These are phyloP conservation scores for Aphanomyces astaci DNA, from an alignment of 352 stramenopile genomes.

Conservation along the genomic window DNA sequence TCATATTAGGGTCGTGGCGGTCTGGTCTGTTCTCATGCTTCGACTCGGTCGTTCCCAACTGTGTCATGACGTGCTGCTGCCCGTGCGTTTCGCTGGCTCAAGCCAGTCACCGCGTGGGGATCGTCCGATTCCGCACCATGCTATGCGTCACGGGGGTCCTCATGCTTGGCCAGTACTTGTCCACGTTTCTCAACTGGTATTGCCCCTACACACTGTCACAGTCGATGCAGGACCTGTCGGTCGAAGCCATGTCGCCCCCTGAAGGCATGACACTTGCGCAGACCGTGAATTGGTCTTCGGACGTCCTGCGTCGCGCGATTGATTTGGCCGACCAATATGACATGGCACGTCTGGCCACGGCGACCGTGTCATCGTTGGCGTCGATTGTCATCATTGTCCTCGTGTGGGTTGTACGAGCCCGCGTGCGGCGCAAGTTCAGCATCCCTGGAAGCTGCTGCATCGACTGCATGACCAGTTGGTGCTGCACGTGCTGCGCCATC, in stretches of 20 bases:
- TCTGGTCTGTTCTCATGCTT: neutral
- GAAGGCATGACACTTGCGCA: too few relatives aligned
- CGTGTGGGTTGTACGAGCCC: conserved; percentile 26
- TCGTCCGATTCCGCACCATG: neutral
- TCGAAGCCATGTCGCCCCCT: too few relatives aligned
- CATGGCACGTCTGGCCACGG: neutral
- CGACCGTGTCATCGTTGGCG: neutral
- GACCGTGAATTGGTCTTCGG: too few relatives aligned
- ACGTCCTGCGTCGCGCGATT: too few relatives aligned
- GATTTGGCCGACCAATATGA: too few relatives aligned
- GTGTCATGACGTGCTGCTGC: neutral
- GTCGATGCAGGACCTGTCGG: neutral
- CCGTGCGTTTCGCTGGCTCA: neutral
- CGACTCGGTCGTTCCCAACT: conserved; percentile 2
- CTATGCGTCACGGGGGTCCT: neutral
- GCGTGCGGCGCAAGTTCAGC: conserved; percentile 35
- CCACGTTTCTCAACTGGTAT: neutral
- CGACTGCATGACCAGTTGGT: conserved; percentile 31
- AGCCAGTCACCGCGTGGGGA: neutral
- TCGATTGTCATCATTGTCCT: neutral
- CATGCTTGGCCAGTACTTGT: neutral
- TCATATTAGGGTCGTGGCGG: neutral
- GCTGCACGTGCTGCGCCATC: conserved; percentile 39
- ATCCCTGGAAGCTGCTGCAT: conserved; percentile 34
- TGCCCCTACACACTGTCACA: neutral